These are phyloP conservation scores for Recurvomyces mirabilis DNA, from an alignment of 495 filamentous ascomycete species.

Conservation along the genomic window DNA sequence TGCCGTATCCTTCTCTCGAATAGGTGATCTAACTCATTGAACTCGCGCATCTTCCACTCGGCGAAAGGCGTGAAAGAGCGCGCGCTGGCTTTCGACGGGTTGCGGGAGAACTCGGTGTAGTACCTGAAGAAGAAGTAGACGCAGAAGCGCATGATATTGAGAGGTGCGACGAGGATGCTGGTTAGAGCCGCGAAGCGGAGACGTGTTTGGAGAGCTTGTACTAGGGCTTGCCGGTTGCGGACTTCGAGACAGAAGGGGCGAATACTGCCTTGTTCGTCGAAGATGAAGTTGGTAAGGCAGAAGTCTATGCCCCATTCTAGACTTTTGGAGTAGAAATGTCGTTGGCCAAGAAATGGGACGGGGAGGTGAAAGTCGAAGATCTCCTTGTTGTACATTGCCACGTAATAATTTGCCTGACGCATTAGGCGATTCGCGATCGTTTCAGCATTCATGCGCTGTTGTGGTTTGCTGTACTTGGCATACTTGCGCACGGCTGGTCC, in stretches of 20 bases:
- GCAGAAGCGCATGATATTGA: slow-evolving; percentile 69
- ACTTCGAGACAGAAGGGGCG: slow-evolving; percentile 73
- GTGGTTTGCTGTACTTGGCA: slow-evolving; percentile 61
- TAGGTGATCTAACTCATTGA: slow-evolving; percentile 89
- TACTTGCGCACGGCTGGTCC: slow-evolving; percentile 52
- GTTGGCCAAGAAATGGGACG: slow-evolving; percentile 67
- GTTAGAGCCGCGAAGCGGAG: slow-evolving; percentile 74
- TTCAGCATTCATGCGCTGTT: slow-evolving; percentile 90
- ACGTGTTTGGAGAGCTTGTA: slow-evolving; percentile 59
- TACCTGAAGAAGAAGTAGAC: slow-evolving; percentile 74
- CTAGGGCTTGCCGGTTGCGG: slow-evolving; percentile 64
- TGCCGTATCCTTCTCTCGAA: slow-evolving; percentile 83
- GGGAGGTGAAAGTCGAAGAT: slow-evolving; percentile 77
- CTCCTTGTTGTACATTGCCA: slow-evolving; percentile 94
- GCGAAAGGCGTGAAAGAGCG: slow-evolving; percentile 86
- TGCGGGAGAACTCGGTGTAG: slow-evolving; percentile 74
- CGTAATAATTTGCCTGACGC: slow-evolving; percentile 92
- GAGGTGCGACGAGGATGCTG: slow-evolving; percentile 75
- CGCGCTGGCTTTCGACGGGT: slow-evolving; percentile 69
- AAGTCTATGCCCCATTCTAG: slow-evolving; percentile 82
- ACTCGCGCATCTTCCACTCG: slow-evolving; percentile 97
- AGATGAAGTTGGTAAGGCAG: slow-evolving; percentile 86
- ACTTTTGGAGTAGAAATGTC: slow-evolving; percentile 68
- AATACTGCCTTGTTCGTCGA: slow-evolving; percentile 76
- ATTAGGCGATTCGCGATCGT: slow-evolving; percentile 96